phyloP scores from a whole-genome alignment of 371 early-diverging fungal species.

The Parasitella parasitica region DNA sequence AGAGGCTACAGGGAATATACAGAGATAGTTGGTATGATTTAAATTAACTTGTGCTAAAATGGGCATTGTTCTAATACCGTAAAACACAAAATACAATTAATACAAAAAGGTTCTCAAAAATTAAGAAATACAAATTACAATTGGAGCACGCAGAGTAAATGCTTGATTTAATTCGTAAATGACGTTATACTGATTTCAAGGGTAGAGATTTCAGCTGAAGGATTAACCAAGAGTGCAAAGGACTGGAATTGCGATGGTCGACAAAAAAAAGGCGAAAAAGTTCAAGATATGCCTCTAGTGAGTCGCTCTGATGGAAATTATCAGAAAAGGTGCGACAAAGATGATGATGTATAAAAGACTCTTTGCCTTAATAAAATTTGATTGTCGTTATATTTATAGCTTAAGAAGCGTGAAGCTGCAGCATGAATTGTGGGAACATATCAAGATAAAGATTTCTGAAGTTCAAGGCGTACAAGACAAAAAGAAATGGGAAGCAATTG shows the following conservation, averaged over 20 bases:
- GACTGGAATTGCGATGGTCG: conserved; percentile 14
- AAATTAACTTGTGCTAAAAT: no score
- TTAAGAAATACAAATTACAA: conserved; percentile 2
- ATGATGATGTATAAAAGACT: background rate
- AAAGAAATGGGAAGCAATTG: conserved; percentile 18
- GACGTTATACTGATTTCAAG: background rate
- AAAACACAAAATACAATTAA: background rate
- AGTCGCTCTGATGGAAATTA: conserved; percentile 9
- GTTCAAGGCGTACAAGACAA: background rate
- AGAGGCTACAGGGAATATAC: conserved; percentile 18
- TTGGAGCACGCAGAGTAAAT: background rate
- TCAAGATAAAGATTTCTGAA: background rate
- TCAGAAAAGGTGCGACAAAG: conserved; percentile 14
- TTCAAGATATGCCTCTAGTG: conserved; percentile 12
- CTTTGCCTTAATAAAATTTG: background rate
- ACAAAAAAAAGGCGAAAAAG: background rate
- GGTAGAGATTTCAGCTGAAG: background rate
- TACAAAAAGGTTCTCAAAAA: background rate
- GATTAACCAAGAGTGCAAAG: conserved; percentile 1
- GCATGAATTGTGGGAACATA: conserved; percentile 12
- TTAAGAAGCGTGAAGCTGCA: conserved; percentile 12
- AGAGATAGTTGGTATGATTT: conserved; percentile 8
- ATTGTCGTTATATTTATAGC: conserved; percentile 2
- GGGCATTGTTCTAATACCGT: no score
- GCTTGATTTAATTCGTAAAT: no score